A percentile compares a stretch with the other conserved stretches of the same genome.
phyloP scores from a whole-genome alignment of 495 filamentous ascomycete species.

The Jackrogersella minutella region DNA sequence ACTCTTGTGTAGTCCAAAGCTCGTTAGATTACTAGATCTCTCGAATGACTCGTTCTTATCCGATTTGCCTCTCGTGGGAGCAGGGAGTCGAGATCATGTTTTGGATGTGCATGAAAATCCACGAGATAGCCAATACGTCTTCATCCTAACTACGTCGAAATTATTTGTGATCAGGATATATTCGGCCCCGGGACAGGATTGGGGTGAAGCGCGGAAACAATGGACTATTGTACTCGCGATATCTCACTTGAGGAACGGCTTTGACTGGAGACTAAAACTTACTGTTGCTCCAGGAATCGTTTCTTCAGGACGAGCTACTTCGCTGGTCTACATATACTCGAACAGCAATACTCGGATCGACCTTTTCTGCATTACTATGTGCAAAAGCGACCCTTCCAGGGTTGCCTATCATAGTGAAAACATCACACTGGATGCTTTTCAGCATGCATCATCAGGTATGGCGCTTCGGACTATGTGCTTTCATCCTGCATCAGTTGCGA shows the following conservation, averaged over 20 bases:
- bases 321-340: conserved; percentile 40
- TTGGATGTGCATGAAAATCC: conserved; percentile 37
- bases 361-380: conserved; percentile 47
- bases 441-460: conserved; percentile 1
- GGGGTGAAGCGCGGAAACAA: conserved; percentile 30
- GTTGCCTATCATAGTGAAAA: conserved; percentile 36
- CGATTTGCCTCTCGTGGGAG: conserved; percentile 22
- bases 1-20: conserved; percentile 36
- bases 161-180: conserved; percentile 39
- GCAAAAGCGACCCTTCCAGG: conserved; percentile 29
- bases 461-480: conserved; percentile 28
- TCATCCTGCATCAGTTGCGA: conserved; percentile 24
- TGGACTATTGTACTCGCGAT: conserved; percentile 37
- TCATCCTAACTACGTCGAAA: conserved; percentile 40
- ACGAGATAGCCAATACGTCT: conserved; percentile 39
- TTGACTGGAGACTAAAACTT: conserved; percentile 33
- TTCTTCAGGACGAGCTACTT: conserved; percentile 17
- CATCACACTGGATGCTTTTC: conserved; percentile 15
- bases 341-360: conserved; percentile 32
- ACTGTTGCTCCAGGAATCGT: conserved; percentile 27
- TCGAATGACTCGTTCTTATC: conserved; percentile 31
- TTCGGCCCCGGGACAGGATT: conserved; percentile 23
- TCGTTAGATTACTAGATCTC: conserved; percentile 41
- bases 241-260: conserved; percentile 40
- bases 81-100: conserved; percentile 32